A percentile compares a stretch with the other conserved stretches of the same genome.
Evolutionary conservation across 2,329 filamentous ascomycete species (phyloP).

Genomic region (Dactylellina parvicollis): DNA sequence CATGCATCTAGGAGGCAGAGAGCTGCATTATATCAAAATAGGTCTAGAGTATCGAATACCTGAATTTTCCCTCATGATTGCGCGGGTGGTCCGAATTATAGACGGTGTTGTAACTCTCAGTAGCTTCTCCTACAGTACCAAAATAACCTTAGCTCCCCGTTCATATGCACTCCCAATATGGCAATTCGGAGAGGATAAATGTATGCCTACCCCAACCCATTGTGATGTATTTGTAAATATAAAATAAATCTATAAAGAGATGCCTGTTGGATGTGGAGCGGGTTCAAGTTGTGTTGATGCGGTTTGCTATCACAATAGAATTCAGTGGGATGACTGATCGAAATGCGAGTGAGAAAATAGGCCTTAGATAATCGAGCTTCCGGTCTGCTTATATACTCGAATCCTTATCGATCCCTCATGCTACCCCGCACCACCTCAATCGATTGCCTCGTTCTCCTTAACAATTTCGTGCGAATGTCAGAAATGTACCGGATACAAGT

Average conservation of each 20-base stretch:
- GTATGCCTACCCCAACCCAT: conserved; percentile 3
- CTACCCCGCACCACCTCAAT: conserved; percentile 22
- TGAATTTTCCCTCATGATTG: conserved; percentile 38
- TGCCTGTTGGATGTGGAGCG: background rate
- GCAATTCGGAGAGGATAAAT: background rate
- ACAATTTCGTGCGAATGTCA: background rate
- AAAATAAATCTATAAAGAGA: background rate
- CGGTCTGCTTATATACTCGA: too few relatives aligned
- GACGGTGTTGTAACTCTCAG: too few relatives aligned
- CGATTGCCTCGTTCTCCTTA: background rate
- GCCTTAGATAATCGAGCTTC: too few relatives aligned
- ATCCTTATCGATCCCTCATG: conserved; percentile 7
- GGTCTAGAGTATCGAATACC: background rate
- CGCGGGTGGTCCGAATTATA: too few relatives aligned
- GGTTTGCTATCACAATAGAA: too few relatives aligned
- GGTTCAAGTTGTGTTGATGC: too few relatives aligned
- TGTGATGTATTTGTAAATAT: background rate
- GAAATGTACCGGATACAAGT: conserved; percentile 4
- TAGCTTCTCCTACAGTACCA: too few relatives aligned
- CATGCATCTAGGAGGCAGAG: background rate
- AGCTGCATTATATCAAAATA: background rate
- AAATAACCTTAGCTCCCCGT: background rate
- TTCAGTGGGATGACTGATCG: conserved; percentile 2
- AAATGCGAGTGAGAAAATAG: background rate
- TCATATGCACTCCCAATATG: background rate